Percentiles rank a stretch among this genome's conserved stretches.
Conservation (phyloP, 140 eudicot genomes). For the Eryngium alpinum region DNA sequence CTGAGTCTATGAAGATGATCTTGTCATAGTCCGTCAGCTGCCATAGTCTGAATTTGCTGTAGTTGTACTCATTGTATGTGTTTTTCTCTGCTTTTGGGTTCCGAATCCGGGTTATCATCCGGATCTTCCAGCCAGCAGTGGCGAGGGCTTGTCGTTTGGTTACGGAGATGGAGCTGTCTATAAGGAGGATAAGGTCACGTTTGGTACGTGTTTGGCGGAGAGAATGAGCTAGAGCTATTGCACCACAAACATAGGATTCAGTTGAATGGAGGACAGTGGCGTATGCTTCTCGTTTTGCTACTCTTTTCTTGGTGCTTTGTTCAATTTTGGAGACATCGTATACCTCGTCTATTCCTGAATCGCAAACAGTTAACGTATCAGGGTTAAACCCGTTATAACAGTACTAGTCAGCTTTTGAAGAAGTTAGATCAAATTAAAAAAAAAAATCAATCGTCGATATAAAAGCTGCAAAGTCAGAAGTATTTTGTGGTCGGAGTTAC, state of each 20-base stretch:
- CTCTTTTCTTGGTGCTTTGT: constrained; percentile 7
- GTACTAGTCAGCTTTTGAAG: not conserved
- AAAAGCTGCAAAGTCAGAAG: too few species aligned
- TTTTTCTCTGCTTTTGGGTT: constrained; percentile 70
- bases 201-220: constrained; percentile 50
- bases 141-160: constrained; percentile 47
- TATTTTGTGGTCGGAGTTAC: too few species aligned
- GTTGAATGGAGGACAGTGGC: constrained; percentile 87
- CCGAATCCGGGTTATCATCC: constrained; percentile 71
- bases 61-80: constrained; percentile 83
- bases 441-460: too few species aligned
- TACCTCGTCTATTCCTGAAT: constrained; percentile 52
- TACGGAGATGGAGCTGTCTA: constrained; percentile 59
- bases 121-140: constrained; percentile 77
- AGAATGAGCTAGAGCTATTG: constrained; percentile 76
- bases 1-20: constrained; percentile 79
- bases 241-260: constrained; percentile 79
- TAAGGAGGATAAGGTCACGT: constrained; percentile 75
- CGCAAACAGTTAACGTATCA: not conserved
- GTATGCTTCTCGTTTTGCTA: constrained; percentile 55
- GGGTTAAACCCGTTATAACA: not conserved
- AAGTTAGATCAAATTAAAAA: too few species aligned
- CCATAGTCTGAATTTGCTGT: constrained; percentile 87
- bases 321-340: constrained; percentile 51
- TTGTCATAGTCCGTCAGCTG: constrained; percentile 77